Evolutionary conservation across 495 filamentous ascomycete genomes (phyloP).

Genomic region (Geopyxis carbonaria): DNA sequence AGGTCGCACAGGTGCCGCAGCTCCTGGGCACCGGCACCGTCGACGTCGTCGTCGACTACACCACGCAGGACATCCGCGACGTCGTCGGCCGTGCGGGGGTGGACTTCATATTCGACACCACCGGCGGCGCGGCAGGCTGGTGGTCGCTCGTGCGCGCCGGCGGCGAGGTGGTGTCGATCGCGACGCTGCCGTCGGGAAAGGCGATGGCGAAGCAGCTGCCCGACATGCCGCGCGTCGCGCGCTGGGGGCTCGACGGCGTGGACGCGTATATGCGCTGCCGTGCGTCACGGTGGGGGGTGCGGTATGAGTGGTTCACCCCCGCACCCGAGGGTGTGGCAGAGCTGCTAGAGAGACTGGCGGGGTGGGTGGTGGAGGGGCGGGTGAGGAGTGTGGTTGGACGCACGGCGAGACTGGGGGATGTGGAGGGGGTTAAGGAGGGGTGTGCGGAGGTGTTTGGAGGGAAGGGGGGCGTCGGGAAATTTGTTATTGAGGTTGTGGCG

Average conservation of each 20-base stretch:
- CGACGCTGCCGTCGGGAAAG: background rate
- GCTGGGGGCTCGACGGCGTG: constrained; percentile 26
- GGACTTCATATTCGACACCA: constrained; percentile 40
- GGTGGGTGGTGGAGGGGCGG: constrained; percentile 18
- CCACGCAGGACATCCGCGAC: constrained; percentile 28
- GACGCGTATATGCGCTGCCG: constrained; percentile 21
- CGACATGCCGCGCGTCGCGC: constrained; percentile 1
- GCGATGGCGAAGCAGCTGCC: constrained; percentile 1
- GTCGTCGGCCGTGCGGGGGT: constrained; percentile 31
- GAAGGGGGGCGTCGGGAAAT: constrained; percentile 40
- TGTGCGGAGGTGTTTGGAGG: constrained; percentile 33
- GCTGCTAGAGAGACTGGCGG: constrained; percentile 30
- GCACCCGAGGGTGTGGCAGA: no score
- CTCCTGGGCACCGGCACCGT: constrained; percentile 2
- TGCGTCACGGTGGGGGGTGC: constrained; percentile 27
- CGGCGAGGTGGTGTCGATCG: background rate
- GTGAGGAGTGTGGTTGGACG: constrained; percentile 7
- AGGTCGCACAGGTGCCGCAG: constrained; percentile 23
- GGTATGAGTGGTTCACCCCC: no score
- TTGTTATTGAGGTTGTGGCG: constrained; percentile 32
- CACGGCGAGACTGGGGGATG: constrained; percentile 30
- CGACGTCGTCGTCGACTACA: constrained; percentile 33
- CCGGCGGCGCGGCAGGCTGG: constrained; percentile 26
- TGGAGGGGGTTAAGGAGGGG: constrained; percentile 30
- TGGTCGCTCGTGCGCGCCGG: constrained; percentile 8